Percentiles rank a stretch among this genome's conserved stretches.
These are phyloP conservation scores for Escallonia herrerae DNA, from an alignment of 129 eudicot species.

Conservation along the genomic window DNA sequence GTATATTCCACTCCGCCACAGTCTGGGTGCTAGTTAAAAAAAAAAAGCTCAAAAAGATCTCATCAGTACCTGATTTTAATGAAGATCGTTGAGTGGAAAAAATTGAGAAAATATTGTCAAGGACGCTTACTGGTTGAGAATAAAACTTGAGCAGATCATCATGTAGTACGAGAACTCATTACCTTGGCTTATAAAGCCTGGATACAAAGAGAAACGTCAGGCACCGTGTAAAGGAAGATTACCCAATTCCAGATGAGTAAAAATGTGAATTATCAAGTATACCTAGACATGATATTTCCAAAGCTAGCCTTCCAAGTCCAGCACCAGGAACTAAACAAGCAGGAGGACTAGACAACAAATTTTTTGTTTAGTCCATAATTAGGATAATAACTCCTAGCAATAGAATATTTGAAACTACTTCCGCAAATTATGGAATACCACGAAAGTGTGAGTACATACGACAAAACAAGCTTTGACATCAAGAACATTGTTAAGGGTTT, in stretches of 20 bases:
- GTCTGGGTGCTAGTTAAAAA: constrained; percentile 41
- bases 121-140: constrained; percentile 65
- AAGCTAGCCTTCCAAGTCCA: constrained; percentile 94
- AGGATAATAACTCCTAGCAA: neutral
- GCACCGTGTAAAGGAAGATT: neutral
- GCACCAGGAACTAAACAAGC: constrained; percentile 96
- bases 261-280: constrained; percentile 11
- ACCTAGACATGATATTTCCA: constrained; percentile 96
- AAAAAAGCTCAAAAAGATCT: constrained; percentile 3
- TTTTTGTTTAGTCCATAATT: constrained; percentile 6
- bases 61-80: neutral
- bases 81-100: constrained; percentile 4
- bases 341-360: constrained; percentile 50
- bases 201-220: constrained; percentile 15
- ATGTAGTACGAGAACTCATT: constrained; percentile 98
- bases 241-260: neutral
- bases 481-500: too few species aligned
- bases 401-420: neutral
- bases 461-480: too few species aligned
- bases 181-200: constrained; percentile 90
- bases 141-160: constrained; percentile 98
- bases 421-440: too few species aligned
- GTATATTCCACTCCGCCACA: constrained; percentile 75
- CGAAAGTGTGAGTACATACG: too few species aligned
- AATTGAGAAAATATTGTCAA: constrained; percentile 5